These are phyloP conservation scores for Metschnikowia proteae DNA, from an alignment of 805 yeast species.

Conservation along the genomic window DNA sequence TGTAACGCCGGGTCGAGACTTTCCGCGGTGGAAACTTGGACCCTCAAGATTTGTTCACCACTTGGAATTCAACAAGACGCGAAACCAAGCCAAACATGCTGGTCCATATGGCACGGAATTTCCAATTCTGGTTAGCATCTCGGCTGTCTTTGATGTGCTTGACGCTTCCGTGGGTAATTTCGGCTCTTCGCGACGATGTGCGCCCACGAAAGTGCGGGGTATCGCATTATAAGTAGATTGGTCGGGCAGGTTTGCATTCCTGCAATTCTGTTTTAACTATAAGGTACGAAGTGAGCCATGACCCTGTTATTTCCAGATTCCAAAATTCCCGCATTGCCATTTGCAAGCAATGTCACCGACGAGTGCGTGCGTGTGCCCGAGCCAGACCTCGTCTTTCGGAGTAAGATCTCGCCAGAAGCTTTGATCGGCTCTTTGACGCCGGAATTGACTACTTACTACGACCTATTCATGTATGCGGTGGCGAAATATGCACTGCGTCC, in stretches of 20 bases:
- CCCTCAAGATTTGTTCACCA: neutral
- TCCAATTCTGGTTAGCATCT: no score
- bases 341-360: neutral
- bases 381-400: conserved; percentile 10
- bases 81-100: no score
- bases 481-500: conserved; percentile 23
- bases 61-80: no score
- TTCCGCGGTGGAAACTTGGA: neutral
- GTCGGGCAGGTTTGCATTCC: neutral
- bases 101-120: no score
- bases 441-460: conserved; percentile 36
- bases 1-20: neutral
- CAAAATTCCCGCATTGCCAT: conserved; percentile 6
- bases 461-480: conserved; percentile 28
- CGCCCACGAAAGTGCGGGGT: conserved; percentile 4
- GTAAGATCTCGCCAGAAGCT: conserved; percentile 9
- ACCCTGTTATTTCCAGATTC: conserved; percentile 6
- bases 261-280: no score
- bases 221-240: neutral
- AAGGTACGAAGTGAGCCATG: conserved; percentile 5
- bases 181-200: neutral
- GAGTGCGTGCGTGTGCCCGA: conserved; percentile 1
- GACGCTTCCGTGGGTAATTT: neutral
- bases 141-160: neutral
- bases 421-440: conserved; percentile 19